Evolutionary conservation across 495 filamentous ascomycete species (phyloP).

Genomic region (Neurospora sp.): DNA sequence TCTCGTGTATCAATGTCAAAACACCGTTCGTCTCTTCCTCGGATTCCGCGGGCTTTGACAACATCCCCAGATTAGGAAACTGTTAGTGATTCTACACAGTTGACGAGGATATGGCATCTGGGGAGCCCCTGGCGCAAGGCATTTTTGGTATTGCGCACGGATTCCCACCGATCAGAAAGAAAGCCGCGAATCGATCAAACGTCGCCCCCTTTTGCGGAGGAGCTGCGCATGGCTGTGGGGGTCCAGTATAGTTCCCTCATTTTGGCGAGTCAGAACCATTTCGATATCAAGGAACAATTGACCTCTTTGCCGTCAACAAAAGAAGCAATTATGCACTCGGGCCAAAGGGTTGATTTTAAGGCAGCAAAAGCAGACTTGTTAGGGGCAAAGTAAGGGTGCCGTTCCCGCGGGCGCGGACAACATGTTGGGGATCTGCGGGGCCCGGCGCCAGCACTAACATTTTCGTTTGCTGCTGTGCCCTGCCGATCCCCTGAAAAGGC

Average conservation of each 20-base stretch:
- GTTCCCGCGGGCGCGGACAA: conserved; percentile 19
- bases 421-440: conserved; percentile 35
- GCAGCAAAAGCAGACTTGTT: background rate
- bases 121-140: background rate
- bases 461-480: conserved; percentile 3
- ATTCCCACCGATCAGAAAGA: background rate
- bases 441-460: conserved; percentile 16
- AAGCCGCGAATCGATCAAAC: background rate
- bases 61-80: background rate
- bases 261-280: background rate
- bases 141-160: background rate
- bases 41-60: background rate
- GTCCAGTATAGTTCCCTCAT: background rate
- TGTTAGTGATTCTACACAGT: background rate
- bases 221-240: background rate
- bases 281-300: background rate
- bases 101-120: background rate
- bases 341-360: background rate
- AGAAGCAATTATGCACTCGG: background rate
- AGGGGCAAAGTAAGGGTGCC: background rate
- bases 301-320: background rate
- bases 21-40: background rate
- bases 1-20: background rate
- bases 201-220: background rate
- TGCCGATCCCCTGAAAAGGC: background rate